Base-by-base conservation (phyloP, 495 filamentous ascomycete genomes). In the Cercophora sp. region DNA sequence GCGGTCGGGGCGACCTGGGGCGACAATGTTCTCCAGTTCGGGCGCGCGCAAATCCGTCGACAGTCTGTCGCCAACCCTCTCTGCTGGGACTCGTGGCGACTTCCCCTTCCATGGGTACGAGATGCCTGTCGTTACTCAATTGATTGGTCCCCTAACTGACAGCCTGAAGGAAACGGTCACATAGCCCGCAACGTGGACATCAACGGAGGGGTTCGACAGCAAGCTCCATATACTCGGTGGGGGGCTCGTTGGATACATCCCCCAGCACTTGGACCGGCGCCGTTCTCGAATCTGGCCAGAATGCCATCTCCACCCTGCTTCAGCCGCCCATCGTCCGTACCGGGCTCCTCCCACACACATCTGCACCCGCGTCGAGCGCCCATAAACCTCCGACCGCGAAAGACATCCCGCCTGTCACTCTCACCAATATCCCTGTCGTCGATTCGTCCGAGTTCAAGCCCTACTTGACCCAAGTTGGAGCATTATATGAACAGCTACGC, bases 221-320 rank as follows among this genome's bases (percentile, higher is more conserved):
- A 26, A 94, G 91, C 76, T 96, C 91, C 22, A 81, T 92, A 59
- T 80, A 80, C 60, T 96, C 91, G 44, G 79, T 88, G 54, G 85
- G 86, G 19, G 85, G 85, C 22, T 77, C 85, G 32, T 68, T 96
- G 53, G 89, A 96, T 58, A 80, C 79, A 22, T 76, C 81, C 5
- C 61, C 59, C 20, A 70, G 74, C 36, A 77, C 65, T 64, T 72
- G 79, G 74, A 73, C 70, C 63, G 71, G 76, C 45, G 77, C 83
- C 24, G 79, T 93, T 55, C 80, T 81, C 31, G 90, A 96, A 62
- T 79, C 82, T 4, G 83, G 84, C 6, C 86, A 89, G 56, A 96
- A 96, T 81, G 89, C 93, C 52, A 97, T 99, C 61, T 96, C 93
- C 20, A 93, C 87, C 3, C 79, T 99, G 11, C 79, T 97, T 16